phyloP scores from a whole-genome alignment of 2,329 filamentous ascomycete genomes.

The Fusarium decemcellulare region DNA sequence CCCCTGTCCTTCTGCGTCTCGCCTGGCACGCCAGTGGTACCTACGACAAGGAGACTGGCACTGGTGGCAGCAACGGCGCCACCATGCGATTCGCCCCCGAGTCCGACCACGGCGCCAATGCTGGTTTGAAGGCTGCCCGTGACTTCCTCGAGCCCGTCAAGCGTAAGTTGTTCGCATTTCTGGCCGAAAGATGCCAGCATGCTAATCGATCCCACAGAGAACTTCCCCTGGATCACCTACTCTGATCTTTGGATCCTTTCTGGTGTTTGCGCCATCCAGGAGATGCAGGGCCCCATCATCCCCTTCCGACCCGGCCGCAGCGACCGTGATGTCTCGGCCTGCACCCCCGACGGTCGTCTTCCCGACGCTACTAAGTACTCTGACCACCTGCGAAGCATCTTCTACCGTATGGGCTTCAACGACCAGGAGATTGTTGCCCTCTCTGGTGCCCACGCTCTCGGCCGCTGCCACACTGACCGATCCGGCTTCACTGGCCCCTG shows the following conservation, averaged over 20 bases:
- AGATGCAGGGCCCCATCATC: conserved; percentile 91
- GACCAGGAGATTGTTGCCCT: conserved; percentile 97
- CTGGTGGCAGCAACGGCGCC: conserved; percentile 94
- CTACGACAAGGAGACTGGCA: conserved; percentile 88
- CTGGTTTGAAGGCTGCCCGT: conserved; percentile 86
- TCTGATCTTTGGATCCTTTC: conserved; percentile 96
- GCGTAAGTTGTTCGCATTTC: conserved; percentile 61
- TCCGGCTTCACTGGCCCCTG: conserved; percentile 91
- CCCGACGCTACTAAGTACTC: conserved; percentile 84
- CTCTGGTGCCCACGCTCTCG: conserved; percentile 86
- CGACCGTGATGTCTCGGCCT: conserved; percentile 85
- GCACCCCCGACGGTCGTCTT: conserved; percentile 92
- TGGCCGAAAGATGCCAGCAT: background rate
- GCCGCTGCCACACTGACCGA: conserved; percentile 90
- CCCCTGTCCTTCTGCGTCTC: conserved; percentile 89
- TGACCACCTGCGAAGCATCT: conserved; percentile 90
- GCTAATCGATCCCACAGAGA: conserved; percentile 50
- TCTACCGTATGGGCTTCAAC: conserved; percentile 97
- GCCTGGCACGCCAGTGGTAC: conserved; percentile 97
- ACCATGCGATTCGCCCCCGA: conserved; percentile 97
- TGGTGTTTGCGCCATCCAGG: conserved; percentile 89
- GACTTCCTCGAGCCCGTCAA: conserved; percentile 96
- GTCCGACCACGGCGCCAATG: conserved; percentile 92
- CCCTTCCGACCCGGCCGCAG: conserved; percentile 89
- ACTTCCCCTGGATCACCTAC: conserved; percentile 97